Conservation (phyloP, 2,329 filamentous ascomycete species). For the Venturia pyrina region DNA sequence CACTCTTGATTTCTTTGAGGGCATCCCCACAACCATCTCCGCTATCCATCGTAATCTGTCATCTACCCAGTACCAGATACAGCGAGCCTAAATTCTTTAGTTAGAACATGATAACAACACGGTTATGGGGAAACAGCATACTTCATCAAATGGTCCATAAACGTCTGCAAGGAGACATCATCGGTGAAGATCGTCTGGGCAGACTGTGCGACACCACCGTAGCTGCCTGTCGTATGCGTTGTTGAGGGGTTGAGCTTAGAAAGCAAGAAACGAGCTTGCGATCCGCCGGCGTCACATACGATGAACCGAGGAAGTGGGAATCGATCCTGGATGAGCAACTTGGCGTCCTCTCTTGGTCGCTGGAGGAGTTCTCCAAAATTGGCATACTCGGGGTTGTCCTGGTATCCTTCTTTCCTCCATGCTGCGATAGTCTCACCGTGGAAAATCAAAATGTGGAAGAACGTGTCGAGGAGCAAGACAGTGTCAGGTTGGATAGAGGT, state of each 20-base stretch:
- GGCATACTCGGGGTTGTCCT: constrained; percentile 96
- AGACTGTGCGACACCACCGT: constrained; percentile 79
- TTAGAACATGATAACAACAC: neutral
- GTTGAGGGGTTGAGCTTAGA: constrained; percentile 97
- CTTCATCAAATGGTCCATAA: constrained; percentile 99
- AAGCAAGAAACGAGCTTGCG: constrained; percentile 90
- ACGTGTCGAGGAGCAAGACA: constrained; percentile 89
- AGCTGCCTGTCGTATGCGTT: constrained; percentile 86
- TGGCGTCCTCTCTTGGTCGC: constrained; percentile 91
- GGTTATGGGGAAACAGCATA: constrained; percentile 36
- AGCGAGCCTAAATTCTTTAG: constrained; percentile 4
- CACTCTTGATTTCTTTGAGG: neutral
- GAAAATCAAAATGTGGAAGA: constrained; percentile 99
- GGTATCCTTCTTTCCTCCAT: constrained; percentile 96
- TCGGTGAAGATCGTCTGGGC: constrained; percentile 99
- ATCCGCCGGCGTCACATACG: constrained; percentile 95
- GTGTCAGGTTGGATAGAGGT: constrained; percentile 93
- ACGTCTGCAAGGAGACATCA: constrained; percentile 93
- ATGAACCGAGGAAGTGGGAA: constrained; percentile 99
- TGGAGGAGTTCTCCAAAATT: constrained; percentile 85
- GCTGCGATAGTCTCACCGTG: constrained; percentile 96
- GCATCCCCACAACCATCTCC: neutral
- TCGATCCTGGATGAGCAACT: constrained; percentile 82
- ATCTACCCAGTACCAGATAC: constrained; percentile 12
- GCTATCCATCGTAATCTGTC: neutral